These are phyloP conservation scores for Colletotrichum destructivum DNA, from an alignment of 2,329 filamentous ascomycete species.

Conservation along the genomic window DNA sequence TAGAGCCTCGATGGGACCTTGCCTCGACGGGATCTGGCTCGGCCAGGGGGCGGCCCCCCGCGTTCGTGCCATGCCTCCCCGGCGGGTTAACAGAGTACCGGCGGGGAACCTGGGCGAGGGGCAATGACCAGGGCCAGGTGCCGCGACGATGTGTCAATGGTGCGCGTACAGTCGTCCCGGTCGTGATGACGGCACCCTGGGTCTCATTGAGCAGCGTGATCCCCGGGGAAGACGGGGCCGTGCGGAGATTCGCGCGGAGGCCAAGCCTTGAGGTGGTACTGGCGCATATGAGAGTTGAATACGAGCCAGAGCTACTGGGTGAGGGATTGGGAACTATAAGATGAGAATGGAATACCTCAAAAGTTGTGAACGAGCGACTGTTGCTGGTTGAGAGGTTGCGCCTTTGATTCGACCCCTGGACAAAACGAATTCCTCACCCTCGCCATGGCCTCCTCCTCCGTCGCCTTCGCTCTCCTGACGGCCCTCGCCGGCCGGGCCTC, in stretches of 20 bases:
- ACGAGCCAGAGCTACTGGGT: no score
- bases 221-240: constrained; percentile 37
- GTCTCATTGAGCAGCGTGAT: background rate
- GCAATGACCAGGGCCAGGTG: no score
- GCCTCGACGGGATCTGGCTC: background rate
- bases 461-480: constrained; percentile 23
- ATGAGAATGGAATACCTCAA: background rate
- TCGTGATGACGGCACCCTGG: constrained; percentile 37
- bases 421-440: no score
- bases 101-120: background rate
- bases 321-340: constrained; percentile 18
- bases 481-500: constrained; percentile 21
- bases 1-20: background rate
- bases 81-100: background rate
- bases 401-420: background rate
- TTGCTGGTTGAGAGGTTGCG: background rate
- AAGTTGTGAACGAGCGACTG: background rate
- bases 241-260: background rate
- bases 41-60: constrained; percentile 2
- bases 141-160: constrained; percentile 34
- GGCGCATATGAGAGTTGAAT: background rate
- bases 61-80: background rate
- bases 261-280: constrained; percentile 1
- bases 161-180: constrained; percentile 24
- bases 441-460: constrained; percentile 19